Evolutionary conservation across 2,329 filamentous ascomycete genomes (phyloP).

Genomic region (Xylariaceae sp.): DNA sequence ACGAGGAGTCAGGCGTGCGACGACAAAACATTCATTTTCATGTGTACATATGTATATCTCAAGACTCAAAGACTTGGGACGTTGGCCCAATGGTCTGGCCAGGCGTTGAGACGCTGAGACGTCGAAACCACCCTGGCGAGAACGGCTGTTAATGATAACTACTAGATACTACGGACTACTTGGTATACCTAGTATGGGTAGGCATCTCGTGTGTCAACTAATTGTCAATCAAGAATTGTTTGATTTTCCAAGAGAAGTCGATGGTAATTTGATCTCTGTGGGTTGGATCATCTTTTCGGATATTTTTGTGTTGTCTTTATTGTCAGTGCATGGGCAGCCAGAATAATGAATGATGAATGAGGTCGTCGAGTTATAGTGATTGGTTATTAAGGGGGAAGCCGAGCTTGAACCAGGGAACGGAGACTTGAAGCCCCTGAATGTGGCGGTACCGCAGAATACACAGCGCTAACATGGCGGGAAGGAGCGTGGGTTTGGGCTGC

Average conservation of each 20-base stretch:
- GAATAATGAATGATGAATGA: background rate
- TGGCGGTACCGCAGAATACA: constrained; percentile 21
- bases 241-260: too few relatives aligned
- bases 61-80: constrained; percentile 14
- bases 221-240: too few relatives aligned
- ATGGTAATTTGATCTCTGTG: too few relatives aligned
- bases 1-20: constrained; percentile 5
- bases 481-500: too few relatives aligned
- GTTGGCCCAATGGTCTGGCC: constrained; percentile 11
- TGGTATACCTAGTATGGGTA: background rate
- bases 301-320: too few relatives aligned
- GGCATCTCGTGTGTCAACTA: background rate
- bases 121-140: constrained; percentile 1
- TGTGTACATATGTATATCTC: constrained; percentile 31
- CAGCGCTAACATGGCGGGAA: background rate
- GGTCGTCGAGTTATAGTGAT: background rate
- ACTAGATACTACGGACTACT: background rate
- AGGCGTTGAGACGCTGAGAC: background rate
- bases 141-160: constrained; percentile 11
- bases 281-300: too few relatives aligned
- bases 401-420: background rate
- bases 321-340: too few relatives aligned
- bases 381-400: background rate
- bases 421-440: constrained; percentile 18
- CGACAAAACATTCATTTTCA: constrained; percentile 12